A percentile compares a stretch with the other conserved stretches of the same genome.
Conservation (phyloP, 768 basidiomycete genomes). For the Trametes villosa region DNA sequence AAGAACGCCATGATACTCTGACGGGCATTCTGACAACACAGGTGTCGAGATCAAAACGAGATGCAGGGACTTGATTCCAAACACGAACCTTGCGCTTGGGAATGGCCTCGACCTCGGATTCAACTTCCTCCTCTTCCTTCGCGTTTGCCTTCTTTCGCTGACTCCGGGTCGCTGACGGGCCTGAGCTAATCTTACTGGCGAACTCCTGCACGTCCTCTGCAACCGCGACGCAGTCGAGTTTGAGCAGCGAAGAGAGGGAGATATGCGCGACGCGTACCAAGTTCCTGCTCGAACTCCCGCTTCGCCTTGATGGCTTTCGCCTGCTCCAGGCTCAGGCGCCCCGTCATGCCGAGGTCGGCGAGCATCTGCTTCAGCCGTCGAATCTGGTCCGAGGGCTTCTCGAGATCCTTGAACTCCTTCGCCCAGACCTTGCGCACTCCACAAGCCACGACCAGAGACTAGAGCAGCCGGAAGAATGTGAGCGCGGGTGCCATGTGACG, state of each 20-base stretch:
- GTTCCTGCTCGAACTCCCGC: constrained; percentile 77
- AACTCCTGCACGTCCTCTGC: constrained; percentile 80
- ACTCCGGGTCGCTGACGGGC: constrained; percentile 36
- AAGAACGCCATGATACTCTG: constrained; percentile 75
- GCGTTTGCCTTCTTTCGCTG: constrained; percentile 18
- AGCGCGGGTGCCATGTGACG: not conserved
- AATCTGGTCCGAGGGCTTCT: constrained; percentile 65
- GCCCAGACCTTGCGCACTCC: constrained; percentile 80
- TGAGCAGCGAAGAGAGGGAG: not conserved
- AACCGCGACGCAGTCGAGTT: not conserved
- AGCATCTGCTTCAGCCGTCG: constrained; percentile 66
- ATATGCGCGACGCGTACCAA: constrained; percentile 54
- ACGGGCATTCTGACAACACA: constrained; percentile 47
- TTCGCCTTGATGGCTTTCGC: constrained; percentile 74
- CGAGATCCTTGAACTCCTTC: constrained; percentile 67
- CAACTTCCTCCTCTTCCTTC: constrained; percentile 35
- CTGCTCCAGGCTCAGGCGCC: constrained; percentile 77
- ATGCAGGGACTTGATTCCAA: not conserved
- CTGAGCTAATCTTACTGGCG: constrained; percentile 51
- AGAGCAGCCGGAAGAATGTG: not conserved
- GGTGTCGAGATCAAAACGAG: not conserved
- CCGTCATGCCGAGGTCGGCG: constrained; percentile 77
- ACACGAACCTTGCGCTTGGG: constrained; percentile 38
- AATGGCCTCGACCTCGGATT: constrained; percentile 19
- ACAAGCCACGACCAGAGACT: constrained; percentile 75